Percentiles rank a stretch among this genome's conserved stretches.
Conservation (phyloP, 352 stramenopile genomes). For the Plasmopara halstedii region DNA sequence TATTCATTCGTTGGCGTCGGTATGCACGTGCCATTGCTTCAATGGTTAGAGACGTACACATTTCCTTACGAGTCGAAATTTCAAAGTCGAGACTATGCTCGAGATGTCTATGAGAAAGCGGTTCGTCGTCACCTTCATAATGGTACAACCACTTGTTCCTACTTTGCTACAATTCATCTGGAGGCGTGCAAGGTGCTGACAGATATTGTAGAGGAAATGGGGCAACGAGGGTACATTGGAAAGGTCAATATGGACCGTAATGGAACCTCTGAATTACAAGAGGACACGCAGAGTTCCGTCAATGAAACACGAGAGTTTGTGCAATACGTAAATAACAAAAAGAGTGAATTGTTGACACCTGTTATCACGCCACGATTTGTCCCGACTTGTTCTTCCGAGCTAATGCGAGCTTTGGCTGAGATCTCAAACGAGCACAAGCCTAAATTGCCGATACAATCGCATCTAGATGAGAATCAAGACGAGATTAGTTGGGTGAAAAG, state of each 20-base stretch:
- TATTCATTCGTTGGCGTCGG: conserved; percentile 91
- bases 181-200: conserved; percentile 86
- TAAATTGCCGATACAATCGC: conserved; percentile 82
- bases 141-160: conserved; percentile 92
- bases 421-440: conserved; percentile 76
- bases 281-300: conserved; percentile 82
- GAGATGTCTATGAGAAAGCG: conserved; percentile 81
- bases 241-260: conserved; percentile 97
- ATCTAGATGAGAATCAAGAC: conserved; percentile 82
- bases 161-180: conserved; percentile 91
- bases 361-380: conserved; percentile 93
- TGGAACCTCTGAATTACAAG: conserved; percentile 62
- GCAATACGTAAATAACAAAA: conserved; percentile 66
- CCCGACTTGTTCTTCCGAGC: conserved; percentile 64
- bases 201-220: conserved; percentile 74
- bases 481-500: conserved; percentile 68
- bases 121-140: conserved; percentile 80
- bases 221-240: conserved; percentile 88
- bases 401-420: conserved; percentile 75
- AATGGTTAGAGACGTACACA: conserved; percentile 93
- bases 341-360: conserved; percentile 71
- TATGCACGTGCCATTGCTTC: conserved; percentile 89
- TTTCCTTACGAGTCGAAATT: conserved; percentile 90
- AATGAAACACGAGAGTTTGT: conserved; percentile 84
- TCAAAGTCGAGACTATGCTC: conserved; percentile 48